Base-by-base conservation (phyloP, 148 eudicot species). In the Rhododendron williamsianum region DNA sequence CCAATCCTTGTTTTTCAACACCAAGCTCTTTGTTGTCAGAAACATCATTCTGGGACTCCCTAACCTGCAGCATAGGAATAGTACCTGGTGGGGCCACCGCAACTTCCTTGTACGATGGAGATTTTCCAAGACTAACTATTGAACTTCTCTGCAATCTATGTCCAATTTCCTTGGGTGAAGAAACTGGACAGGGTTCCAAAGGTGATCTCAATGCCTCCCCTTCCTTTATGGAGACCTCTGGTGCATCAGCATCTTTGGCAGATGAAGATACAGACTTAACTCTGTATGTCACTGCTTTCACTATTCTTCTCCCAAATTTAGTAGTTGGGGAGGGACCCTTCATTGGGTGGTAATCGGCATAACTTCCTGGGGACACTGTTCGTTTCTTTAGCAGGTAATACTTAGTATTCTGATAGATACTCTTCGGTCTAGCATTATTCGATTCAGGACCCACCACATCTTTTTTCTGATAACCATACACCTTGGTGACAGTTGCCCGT, bases 61-160 rank as follows among this genome's bases (percentile, higher is more conserved):
- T 88, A 81, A 86, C 91, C 85, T 94, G 98, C 84, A 94, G 81
- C 91, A 92, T 90, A 51, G 98, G 82, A 65, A 97, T 92, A 80
- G 93, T 92, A 81, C 99, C 99, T 56, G 99, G 99, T 9, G 98
- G 99, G 58, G 99, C 98, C 88, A 97, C 86, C 51, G 99, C 99
- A 38, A 97, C 99, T 89, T 97, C 99, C 91, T 95, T 97, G 83
- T 97, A 97, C 9, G 99, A 97, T 88, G 98, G 99, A 84, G 99
- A 97, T 87, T 93, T 95, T 19, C 98, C 98, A 60, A 97, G 90
- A 87, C 94, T 92, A 85, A 94, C 93, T 85, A 95, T 90, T 15
- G 98, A 92, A 86, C 93, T 89, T 89, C 90, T 95, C 54, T 92
- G 93, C 4, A 91, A 85, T 82, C 85, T 87, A 58, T 88, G 89